Evolutionary conservation across 768 basidiomycete genomes (phyloP).

Genomic region (Auricularia auricula-judae): DNA sequence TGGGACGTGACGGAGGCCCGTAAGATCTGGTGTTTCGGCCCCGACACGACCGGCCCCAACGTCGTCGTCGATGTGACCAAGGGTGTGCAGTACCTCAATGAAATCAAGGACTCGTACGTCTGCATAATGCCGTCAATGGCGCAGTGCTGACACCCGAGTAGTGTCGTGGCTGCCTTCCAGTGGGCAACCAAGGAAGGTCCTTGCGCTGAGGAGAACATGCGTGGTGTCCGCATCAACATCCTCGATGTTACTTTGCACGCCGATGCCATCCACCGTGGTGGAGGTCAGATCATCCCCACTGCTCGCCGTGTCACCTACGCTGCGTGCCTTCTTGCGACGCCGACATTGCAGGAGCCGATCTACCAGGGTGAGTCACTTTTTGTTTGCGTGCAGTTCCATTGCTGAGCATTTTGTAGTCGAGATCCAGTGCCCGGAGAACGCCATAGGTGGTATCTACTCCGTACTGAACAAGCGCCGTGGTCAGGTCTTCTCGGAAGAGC

Average conservation of each 20-base stretch:
- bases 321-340: conserved; percentile 83
- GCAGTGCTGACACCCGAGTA: not conserved
- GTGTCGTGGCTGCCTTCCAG: conserved; percentile 81
- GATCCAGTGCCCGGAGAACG: conserved; percentile 95
- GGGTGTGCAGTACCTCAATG: conserved; percentile 97
- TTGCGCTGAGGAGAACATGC: conserved; percentile 95
- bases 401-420: conserved; percentile 49
- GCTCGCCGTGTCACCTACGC: conserved; percentile 95
- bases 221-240: conserved; percentile 92
- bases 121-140: not conserved
- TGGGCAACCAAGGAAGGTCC: conserved; percentile 99
- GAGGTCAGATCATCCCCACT: conserved; percentile 96
- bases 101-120: conserved; percentile 98
- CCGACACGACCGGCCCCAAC: conserved; percentile 95
- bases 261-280: conserved; percentile 99
- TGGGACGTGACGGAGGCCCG: conserved; percentile 99
- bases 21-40: conserved; percentile 99
- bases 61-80: conserved; percentile 96
- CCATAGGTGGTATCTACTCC: conserved; percentile 95
- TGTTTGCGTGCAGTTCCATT: not conserved
- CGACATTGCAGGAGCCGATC: conserved; percentile 90
- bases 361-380: conserved; percentile 58
- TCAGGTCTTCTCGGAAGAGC: conserved; percentile 96
- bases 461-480: conserved; percentile 94
- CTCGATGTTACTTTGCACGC: conserved; percentile 94